Conservation (phyloP, 345 rosid species). For the Syzygium jambos region DNA sequence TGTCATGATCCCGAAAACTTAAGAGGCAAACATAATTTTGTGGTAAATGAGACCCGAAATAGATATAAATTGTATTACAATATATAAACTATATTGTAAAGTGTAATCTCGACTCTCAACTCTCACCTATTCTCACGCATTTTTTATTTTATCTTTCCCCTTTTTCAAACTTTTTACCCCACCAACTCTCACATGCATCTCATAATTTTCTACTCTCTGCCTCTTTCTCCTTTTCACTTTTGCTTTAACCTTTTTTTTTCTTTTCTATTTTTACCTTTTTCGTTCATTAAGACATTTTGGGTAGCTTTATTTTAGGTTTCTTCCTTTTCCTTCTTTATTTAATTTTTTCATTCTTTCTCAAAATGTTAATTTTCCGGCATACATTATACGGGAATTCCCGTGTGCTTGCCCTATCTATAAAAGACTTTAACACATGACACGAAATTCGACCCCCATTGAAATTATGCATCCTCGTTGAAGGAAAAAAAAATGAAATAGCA, state of each 20-base stretch:
- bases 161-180: background rate
- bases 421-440: background rate
- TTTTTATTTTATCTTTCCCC: background rate
- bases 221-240: background rate
- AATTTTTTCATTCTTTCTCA: background rate
- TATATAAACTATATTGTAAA: background rate
- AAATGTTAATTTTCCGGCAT: background rate
- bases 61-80: accelerated
- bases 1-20: background rate
- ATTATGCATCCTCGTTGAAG: background rate
- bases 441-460: background rate
- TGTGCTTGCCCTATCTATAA: background rate
- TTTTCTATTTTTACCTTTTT: background rate
- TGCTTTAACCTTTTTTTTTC: background rate
- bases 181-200: background rate
- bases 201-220: background rate
- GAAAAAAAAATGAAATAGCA: background rate
- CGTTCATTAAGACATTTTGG: background rate
- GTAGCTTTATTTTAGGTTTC: background rate
- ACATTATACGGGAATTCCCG: accelerated
- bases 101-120: background rate
- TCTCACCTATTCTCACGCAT: background rate
- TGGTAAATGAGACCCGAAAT: accelerated
- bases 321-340: background rate
- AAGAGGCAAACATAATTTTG: background rate